These are phyloP conservation scores for Phytopythium helicoides DNA, from an alignment of 352 stramenopile species.

Conservation along the genomic window DNA sequence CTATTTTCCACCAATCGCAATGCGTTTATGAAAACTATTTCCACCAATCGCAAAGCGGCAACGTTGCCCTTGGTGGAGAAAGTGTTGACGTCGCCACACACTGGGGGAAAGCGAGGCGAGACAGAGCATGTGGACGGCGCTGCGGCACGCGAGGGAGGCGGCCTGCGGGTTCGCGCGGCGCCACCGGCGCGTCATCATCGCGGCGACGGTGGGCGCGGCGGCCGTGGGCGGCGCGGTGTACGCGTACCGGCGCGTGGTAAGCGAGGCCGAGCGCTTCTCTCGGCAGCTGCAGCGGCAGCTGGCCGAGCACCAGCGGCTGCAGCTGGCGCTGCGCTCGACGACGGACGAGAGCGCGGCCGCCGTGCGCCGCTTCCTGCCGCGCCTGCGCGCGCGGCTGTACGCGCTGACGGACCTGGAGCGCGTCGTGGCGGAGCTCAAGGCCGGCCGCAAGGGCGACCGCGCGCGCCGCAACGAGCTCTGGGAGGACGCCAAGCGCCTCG, in stretches of 20 bases:
- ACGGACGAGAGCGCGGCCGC: slow-evolving; percentile 73
- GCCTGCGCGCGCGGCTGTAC: slow-evolving; percentile 60
- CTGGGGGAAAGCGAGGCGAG: background rate
- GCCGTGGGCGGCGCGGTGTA: slow-evolving; percentile 67
- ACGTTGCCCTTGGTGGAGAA: background rate
- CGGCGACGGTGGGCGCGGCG: slow-evolving; percentile 38
- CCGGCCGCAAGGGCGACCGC: slow-evolving; percentile 57
- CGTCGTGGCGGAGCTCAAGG: slow-evolving; percentile 72
- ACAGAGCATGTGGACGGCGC: slow-evolving; percentile 79
- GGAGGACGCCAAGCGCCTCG: slow-evolving; percentile 71
- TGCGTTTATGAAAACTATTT: no score
- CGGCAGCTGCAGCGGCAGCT: slow-evolving; percentile 71
- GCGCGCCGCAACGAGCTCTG: slow-evolving; percentile 57
- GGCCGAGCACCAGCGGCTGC: slow-evolving; percentile 71
- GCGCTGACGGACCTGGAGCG: slow-evolving; percentile 62
- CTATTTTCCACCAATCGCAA: no score
- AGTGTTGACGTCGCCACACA: slow-evolving; percentile 7
- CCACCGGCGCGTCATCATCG: slow-evolving; percentile 65
- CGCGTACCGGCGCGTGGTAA: slow-evolving; percentile 57
- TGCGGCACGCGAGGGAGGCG: slow-evolving; percentile 48
- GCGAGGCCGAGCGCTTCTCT: slow-evolving; percentile 68
- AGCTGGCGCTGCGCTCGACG: slow-evolving; percentile 65
- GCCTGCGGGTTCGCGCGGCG: slow-evolving; percentile 62
- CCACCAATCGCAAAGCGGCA: slow-evolving; percentile 1
- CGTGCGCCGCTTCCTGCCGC: slow-evolving; percentile 71